Percentiles rank a stretch among this genome's conserved stretches.
These are phyloP conservation scores for Cryptococcus floricola DNA, from an alignment of 1,284 basidiomycete species.

Conservation along the genomic window DNA sequence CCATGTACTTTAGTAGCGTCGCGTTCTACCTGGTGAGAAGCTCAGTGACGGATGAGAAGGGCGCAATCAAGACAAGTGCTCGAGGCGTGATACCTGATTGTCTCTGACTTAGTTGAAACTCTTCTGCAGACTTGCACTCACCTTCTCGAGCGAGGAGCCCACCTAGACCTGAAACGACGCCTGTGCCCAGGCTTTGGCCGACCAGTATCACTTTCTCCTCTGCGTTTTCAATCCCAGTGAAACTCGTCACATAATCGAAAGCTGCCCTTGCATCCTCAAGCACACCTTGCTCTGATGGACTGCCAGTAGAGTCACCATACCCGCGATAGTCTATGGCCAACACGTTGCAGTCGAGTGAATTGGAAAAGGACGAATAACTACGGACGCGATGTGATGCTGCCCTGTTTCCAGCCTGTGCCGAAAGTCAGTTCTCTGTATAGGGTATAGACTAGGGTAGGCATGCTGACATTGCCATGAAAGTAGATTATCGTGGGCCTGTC, in stretches of 20 bases:
- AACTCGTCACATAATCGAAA: conserved; percentile 55
- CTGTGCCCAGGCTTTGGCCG: conserved; percentile 85
- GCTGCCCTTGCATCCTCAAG: conserved; percentile 70
- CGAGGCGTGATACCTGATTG: conserved; percentile 28
- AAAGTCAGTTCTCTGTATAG: neutral
- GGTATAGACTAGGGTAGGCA: neutral
- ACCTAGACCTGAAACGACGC: conserved; percentile 59
- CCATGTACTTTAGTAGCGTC: neutral
- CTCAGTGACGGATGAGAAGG: conserved; percentile 41
- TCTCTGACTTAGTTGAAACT: too few relatives aligned
- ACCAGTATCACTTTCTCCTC: conserved; percentile 42
- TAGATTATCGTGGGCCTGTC: conserved; percentile 73
- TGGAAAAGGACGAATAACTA: conserved; percentile 30
- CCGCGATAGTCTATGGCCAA: conserved; percentile 88
- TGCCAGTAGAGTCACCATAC: conserved; percentile 79
- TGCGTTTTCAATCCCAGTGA: conserved; percentile 1
- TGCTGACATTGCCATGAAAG: conserved; percentile 75
- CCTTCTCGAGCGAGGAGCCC: conserved; percentile 36
- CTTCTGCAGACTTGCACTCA: conserved; percentile 12
- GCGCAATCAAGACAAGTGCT: conserved; percentile 40
- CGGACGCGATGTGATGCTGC: conserved; percentile 30
- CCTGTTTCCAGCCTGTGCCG: conserved; percentile 30
- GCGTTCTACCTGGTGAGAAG: conserved; percentile 31
- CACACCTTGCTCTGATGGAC: conserved; percentile 71
- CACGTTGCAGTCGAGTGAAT: conserved; percentile 58